These are phyloP conservation scores for Aspergillus intermedius DNA, from an alignment of 2,329 filamentous ascomycete species.

Conservation along the genomic window DNA sequence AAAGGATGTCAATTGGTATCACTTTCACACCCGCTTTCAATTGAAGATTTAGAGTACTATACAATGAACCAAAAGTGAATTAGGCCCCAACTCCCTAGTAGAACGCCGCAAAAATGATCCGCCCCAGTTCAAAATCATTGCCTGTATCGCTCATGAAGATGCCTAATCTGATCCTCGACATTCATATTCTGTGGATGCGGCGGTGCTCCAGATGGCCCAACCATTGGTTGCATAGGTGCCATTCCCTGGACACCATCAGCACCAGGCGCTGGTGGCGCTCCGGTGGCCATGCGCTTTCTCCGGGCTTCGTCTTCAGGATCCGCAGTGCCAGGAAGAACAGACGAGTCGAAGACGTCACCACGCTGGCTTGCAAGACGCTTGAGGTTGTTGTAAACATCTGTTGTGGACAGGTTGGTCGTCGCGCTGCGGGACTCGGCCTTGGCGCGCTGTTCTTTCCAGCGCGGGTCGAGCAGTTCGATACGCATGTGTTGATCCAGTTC, in stretches of 20 bases:
- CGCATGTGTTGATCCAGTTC: conserved; percentile 91
- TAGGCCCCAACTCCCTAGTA: too few species aligned
- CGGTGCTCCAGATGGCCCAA: conserved; percentile 23
- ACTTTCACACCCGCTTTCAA: too few species aligned
- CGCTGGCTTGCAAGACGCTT: conserved; percentile 90
- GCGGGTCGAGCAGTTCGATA: conserved; percentile 87
- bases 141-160: conserved; percentile 54
- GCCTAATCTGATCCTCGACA: conserved; percentile 77
- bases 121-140: conserved; percentile 5
- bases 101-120: too few species aligned
- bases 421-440: conserved; percentile 79
- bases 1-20: not conserved
- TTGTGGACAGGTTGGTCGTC: conserved; percentile 78
- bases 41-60: not conserved
- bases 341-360: conserved; percentile 73
- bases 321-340: conserved; percentile 46
- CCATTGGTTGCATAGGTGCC: conserved; percentile 20
- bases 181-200: conserved; percentile 50
- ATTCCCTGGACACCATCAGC: conserved; percentile 12
- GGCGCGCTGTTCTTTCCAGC: conserved; percentile 92
- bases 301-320: conserved; percentile 67
- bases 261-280: conserved; percentile 32
- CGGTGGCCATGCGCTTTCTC: conserved; percentile 65
- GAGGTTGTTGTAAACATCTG: conserved; percentile 85
- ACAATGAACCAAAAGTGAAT: not conserved